A percentile compares a stretch with the other conserved stretches of the same genome.
Conservation (phyloP, 495 filamentous ascomycete species). For the Xylaria flabelliformis region DNA sequence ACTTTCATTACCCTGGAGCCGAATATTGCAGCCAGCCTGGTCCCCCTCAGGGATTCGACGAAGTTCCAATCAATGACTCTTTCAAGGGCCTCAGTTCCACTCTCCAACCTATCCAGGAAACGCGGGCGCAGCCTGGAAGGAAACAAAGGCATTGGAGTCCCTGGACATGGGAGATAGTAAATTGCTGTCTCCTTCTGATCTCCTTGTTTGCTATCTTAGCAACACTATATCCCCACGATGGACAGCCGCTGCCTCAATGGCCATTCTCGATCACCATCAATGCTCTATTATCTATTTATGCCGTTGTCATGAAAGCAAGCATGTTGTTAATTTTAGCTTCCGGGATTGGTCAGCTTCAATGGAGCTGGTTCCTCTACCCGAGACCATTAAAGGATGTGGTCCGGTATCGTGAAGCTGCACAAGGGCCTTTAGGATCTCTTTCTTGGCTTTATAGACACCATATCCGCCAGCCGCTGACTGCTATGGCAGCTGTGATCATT, state of each 20-base stretch:
- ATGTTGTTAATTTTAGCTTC: conserved; percentile 29
- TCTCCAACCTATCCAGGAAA: neutral
- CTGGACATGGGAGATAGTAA: conserved; percentile 18
- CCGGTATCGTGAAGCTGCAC: conserved; percentile 29
- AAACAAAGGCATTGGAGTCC: neutral
- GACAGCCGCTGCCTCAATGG: conserved; percentile 36
- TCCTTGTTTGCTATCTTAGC: conserved; percentile 25
- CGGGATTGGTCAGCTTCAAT: conserved; percentile 35
- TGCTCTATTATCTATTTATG: conserved; percentile 34
- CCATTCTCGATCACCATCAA: conserved; percentile 37
- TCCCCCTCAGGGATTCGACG: neutral
- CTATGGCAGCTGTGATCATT: conserved; percentile 2
- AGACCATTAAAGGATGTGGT: conserved; percentile 33
- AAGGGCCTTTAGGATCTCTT: conserved; percentile 29
- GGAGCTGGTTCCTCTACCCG: conserved; percentile 31
- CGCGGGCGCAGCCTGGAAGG: neutral
- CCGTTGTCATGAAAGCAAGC: conserved; percentile 34
- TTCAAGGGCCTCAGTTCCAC: neutral
- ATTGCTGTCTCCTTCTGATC: conserved; percentile 4
- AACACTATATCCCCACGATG: conserved; percentile 32
- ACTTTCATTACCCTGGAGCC: neutral
- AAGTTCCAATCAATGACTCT: neutral
- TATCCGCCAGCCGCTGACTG: conserved; percentile 10
- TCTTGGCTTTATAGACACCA: conserved; percentile 18
- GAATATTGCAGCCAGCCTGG: conserved; percentile 6